Evolutionary conservation across 257 asterid species (phyloP), one percentile per base, ranked within the genome.

Genomic region (Solanum sejunctum): DNA sequence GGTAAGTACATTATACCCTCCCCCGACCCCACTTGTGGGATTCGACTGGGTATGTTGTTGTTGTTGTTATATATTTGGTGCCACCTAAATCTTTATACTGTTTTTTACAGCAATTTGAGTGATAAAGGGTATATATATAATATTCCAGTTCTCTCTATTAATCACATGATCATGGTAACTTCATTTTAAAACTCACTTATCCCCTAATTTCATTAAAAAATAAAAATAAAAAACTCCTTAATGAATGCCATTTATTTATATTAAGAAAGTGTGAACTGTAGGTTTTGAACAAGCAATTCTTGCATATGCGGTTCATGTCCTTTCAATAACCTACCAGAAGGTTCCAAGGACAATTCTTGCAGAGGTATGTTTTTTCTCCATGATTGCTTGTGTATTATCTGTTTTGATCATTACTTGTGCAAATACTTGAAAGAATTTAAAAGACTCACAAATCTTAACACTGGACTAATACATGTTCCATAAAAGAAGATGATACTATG

Each of bases 241-340:
- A 36, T 26, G 28, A 78, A 78, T 52, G 64, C 21, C 41, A 5
- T 36, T 36, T 78, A 52, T 78, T 78, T 77, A 43, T 81, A 69
- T 77, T 83, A 32, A 81, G 18, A 57, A 10, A 69, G 56, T 36
- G 9, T 16, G 17, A 6, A 84, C 26, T 77, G 84, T 89, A 96
- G 99, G 99, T 87, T 94, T 94, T 72, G 98, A 93, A 87, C 96
- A 93, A 91, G 99, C 98, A 84, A 89, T 94, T 86, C 98, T 90
- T 86, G 94, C 90, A 83, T 96, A 93, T 86, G 96, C 98, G 58
- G 77, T 96, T 84, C 98, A 93, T 84, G 90, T 93, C 82, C 95
- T 96, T 73, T 93, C 97, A 67, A 90, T 96, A 82, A 92, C 98
- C 86, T 92, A 94, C 86, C 97, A 89, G 83, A 94, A 88, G 80